Evolutionary conservation across 2,329 filamentous ascomycete species (phyloP), one percentile per base, ranked within the genome.

Genomic region (Scortechinia acanthostroma): DNA sequence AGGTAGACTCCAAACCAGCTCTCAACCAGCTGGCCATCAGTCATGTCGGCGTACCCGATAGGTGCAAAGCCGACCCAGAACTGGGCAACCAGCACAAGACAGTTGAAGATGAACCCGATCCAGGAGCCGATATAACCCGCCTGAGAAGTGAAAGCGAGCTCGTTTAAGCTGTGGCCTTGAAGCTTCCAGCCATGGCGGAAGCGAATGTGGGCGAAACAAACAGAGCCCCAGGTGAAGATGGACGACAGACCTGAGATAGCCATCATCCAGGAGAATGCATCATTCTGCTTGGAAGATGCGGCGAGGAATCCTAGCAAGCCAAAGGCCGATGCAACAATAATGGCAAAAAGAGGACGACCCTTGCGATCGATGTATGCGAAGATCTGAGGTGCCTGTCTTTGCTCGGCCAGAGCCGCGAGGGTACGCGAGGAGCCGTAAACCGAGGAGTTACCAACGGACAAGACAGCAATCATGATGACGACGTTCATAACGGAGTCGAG

Each of bases 121-220:
- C 72, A 83, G 5, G 77, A 81, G 15, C 80, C 80, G 28, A 71
- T 61, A 4, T 81, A 53, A 28, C 80, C 80, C 1, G 74, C 65
- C 48, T 79, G 73, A 2, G 76, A 73, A 43, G 66, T 60, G 58
- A 77, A 83, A 0, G 79, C 78, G 10, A 83, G 62, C 43, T 75
- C 71, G 15, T 67, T 64, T 20, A 72, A 58, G 22, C 59, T 64
- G 46, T 81, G 70, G 1, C 79, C 78, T 55, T 86, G 80, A 0
- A 59, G 62, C 6, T 60, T 55, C 80, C 80, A 83, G 0, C 81
- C 83, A 6, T 70, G 59, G 23, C 84, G 80, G 60, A 89, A 88
- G 20, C 83, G 69, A 49, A 73, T 71, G 51, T 71, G 68, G 4
- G 66, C 62, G 1, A 72, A 56, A 49, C 69, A 73, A 53, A 73